Evolutionary conservation across 306 rosid species (phyloP), one percentile per base, ranked within the genome.

Genomic region (Arachis stenosperma): DNA sequence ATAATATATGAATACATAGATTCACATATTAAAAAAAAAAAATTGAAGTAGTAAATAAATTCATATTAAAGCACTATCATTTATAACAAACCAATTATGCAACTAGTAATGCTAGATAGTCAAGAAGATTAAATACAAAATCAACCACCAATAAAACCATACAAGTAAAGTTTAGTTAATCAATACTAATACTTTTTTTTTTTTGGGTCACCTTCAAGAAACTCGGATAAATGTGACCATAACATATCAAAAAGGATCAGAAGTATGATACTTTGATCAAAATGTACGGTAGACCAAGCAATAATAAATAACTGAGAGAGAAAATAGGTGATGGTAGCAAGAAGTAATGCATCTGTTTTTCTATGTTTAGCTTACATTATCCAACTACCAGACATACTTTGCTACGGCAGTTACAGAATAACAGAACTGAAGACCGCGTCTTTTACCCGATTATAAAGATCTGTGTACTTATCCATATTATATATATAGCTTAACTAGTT

Each of bases 201-300:
- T 10, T 11, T 48, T 48, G 10, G 1, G 3, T 5, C 53, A 48
- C 6, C 0, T 48, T 22, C 52, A 10, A 11, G 14, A 5, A 63
- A 55, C 27, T 22, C 22, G 53, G 61, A 69, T n/a, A 69, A 36
- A 39, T 39, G 15, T 9, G 39, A 52, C 3, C 15, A 15, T 40
- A 37, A 2, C 57, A 44, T 30, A 36, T 48, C 4, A 9, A 46
- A 46, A 44, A 65, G 10, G 42, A 17, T 22, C 11, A 9, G 17
- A 44, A 7, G 2, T 11, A 5, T 6, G 29, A 37, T 13, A 1
- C 9, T 15, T 30, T 3, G 42, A 61, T 61, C 67, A 62, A 42
- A 63, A 63, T 42, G n/a, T 17, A 50, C 2, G 13, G 46, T 67
- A 46, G 61, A 58, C 46, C 41, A 59, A 56, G 61, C 44, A 11